phyloP scores from a whole-genome alignment of 768 basidiomycete genomes.

The Boletus subcaerulescens region DNA sequence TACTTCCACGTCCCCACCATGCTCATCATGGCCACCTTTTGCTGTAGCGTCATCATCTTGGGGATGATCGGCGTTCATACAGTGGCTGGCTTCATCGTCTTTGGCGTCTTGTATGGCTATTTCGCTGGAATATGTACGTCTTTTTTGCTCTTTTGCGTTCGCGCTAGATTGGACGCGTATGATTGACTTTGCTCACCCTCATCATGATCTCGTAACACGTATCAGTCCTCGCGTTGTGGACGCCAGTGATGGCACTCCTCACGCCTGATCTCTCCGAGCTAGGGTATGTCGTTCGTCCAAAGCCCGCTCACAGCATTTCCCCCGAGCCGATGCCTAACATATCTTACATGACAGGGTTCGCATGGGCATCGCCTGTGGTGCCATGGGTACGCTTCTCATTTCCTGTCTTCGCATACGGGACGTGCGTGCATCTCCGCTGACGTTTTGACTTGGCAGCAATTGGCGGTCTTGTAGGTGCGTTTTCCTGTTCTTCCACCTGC shows the following conservation, averaged over 20 bases:
- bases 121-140: slow-evolving; percentile 46
- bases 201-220: background rate
- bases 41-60: slow-evolving; percentile 42
- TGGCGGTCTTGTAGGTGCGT: slow-evolving; percentile 23
- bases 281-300: slow-evolving; percentile 33
- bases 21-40: slow-evolving; percentile 34
- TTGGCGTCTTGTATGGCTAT: slow-evolving; percentile 49
- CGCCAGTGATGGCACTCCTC: slow-evolving; percentile 44
- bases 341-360: slow-evolving; percentile 29
- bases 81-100: slow-evolving; percentile 38
- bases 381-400: slow-evolving; percentile 35
- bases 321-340: background rate
- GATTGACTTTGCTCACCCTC: background rate
- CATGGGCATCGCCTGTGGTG: slow-evolving; percentile 49
- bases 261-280: slow-evolving; percentile 50
- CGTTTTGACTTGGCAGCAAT: slow-evolving; percentile 9
- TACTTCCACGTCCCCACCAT: slow-evolving; percentile 42
- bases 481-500: background rate
- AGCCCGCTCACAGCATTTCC: too few species aligned
- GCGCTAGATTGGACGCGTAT: background rate
- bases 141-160: background rate
- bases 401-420: background rate
- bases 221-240: slow-evolving; percentile 39
- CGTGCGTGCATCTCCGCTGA: background rate
- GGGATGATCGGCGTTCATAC: slow-evolving; percentile 44